Evolutionary conservation across 768 basidiomycete species (phyloP).

Genomic region (Kwoniella botswanensis): DNA sequence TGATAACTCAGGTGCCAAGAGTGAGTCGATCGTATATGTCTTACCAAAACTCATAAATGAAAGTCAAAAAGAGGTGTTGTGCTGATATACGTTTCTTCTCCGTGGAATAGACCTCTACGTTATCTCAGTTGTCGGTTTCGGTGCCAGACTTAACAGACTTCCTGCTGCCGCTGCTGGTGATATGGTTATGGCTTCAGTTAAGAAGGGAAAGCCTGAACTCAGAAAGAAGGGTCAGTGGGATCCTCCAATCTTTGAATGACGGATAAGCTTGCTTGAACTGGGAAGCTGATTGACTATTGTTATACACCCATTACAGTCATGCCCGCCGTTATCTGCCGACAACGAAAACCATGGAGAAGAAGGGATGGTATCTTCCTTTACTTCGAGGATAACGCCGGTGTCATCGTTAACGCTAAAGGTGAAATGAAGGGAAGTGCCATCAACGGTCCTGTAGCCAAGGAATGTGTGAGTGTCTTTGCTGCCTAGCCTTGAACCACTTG

Average conservation of each 20-base stretch:
- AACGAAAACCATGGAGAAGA: slow-evolving; percentile 98
- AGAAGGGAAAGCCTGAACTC: slow-evolving; percentile 99
- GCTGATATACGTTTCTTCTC: background rate
- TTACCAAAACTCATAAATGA: background rate
- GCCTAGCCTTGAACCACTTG: background rate
- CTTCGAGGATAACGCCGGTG: slow-evolving; percentile 96
- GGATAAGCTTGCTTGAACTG: background rate
- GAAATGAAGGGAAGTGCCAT: slow-evolving; percentile 95
- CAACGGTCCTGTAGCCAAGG: slow-evolving; percentile 77
- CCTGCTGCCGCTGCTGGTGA: slow-evolving; percentile 73
- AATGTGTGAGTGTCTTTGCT: slow-evolving; percentile 70
- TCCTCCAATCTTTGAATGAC: too few relatives aligned
- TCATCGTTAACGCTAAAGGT: slow-evolving; percentile 97
- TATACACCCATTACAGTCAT: slow-evolving; percentile 67
- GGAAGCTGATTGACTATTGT: background rate
- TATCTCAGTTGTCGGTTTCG: slow-evolving; percentile 94
- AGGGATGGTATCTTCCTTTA: slow-evolving; percentile 98
- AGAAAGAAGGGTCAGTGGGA: slow-evolving; percentile 92
- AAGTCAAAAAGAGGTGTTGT: too few relatives aligned
- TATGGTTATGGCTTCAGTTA: slow-evolving; percentile 76
- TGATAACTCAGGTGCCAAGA: slow-evolving; percentile 99
- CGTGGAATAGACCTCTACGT: slow-evolving; percentile 60
- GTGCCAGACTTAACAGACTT: slow-evolving; percentile 94
- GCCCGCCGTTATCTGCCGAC: slow-evolving; percentile 95
- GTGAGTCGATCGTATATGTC: slow-evolving; percentile 41